phyloP scores from a whole-genome alignment of 2,329 filamentous ascomycete species.

The Calonectria pseudoturangicola region DNA sequence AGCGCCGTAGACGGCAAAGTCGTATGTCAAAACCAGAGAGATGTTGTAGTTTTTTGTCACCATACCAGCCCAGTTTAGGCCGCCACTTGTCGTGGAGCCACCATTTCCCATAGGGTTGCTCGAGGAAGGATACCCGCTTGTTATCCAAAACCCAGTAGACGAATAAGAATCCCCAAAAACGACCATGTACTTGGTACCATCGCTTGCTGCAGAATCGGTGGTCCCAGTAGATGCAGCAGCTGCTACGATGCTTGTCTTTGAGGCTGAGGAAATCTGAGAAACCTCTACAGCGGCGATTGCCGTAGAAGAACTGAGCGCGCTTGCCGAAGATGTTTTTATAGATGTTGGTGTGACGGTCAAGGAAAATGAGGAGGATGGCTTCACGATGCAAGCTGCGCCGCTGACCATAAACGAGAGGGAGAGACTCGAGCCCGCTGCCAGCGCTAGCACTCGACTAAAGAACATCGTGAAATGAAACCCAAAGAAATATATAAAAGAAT shows the following conservation, averaged over 20 bases:
- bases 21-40: constrained; percentile 44
- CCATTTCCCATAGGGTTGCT: constrained; percentile 47
- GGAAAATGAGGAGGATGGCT: constrained; percentile 5
- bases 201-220: constrained; percentile 18
- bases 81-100: constrained; percentile 47
- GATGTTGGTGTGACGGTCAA: constrained; percentile 1
- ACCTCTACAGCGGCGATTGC: background rate
- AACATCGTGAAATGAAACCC: constrained; percentile 1
- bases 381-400: constrained; percentile 1
- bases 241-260: constrained; percentile 18
- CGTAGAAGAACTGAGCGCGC: background rate
- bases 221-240: constrained; percentile 10
- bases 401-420: constrained; percentile 12
- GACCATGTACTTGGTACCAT: constrained; percentile 23
- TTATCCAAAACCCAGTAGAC: constrained; percentile 46
- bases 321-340: background rate
- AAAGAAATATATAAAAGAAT: constrained; percentile 1
- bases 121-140: constrained; percentile 38
- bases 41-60: constrained; percentile 43
- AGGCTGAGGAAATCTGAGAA: constrained; percentile 11
- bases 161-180: constrained; percentile 48
- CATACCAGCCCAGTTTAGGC: constrained; percentile 49
- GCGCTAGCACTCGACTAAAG: constrained; percentile 17
- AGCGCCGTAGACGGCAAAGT: constrained; percentile 49
- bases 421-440: constrained; percentile 19